Evolutionary conservation across 2,329 filamentous ascomycete species (phyloP), one percentile per base, ranked within the genome.

Genomic region (Exutisphaerella laricina): DNA sequence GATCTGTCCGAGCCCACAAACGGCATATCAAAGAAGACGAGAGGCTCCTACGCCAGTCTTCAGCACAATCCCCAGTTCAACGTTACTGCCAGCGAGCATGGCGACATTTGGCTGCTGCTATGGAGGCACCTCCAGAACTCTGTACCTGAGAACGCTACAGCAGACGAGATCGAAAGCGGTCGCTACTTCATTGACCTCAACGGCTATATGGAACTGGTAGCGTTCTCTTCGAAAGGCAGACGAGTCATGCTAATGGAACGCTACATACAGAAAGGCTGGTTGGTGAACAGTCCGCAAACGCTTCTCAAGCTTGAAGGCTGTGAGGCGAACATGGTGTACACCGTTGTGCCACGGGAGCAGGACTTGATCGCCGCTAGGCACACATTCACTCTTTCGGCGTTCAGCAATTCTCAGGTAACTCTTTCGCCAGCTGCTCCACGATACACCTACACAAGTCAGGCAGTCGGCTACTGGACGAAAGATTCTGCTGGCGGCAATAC

Each of bases 281-380:
- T 87, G 50, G 88, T 97, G 23, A 90, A 96, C 65, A 94, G 89
- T 2, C 88, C 88, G 1, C 94, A 97, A 63, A 94, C 86, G 0
- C 77, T 98, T 5, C 79, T 94, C 32, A 82, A 84, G 45, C 75
- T 94, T 48, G 77, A 85, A 20, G 76, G 84, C 25, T 73, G 74
- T 45, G 65, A 72, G n/a, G 61, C 72, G 1, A 63, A 67, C 12
- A 66, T 68, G 8, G 67, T 66, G 1, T 79, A 79, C 55, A 82
- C 78, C 0, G 69, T 85, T 4, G 85, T 89, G 5, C 72, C 88
- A 20, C 83, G 88, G 12, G 84, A 94, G 56, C 82, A 94, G 57
- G 82, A 84, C 26, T 74, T 97, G 4, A 83, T 85, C 1, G 69
- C 84, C 3, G 73, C 78, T 1, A 74, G 71, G 16, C 89, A 95